phyloP scores from a whole-genome alignment of 805 yeast species.

The Priceomyces carsonii region DNA sequence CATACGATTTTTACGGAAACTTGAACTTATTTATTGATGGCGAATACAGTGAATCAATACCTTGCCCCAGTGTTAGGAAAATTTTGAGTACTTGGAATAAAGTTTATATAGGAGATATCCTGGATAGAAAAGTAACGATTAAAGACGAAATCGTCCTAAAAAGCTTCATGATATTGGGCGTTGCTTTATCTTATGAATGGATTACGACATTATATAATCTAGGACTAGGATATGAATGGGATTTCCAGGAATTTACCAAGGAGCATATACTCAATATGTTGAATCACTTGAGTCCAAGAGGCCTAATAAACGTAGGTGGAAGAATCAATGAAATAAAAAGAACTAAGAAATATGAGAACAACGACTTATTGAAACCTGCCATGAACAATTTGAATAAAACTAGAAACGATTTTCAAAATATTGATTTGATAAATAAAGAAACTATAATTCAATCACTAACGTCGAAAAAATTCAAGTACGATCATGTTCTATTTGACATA shows the following conservation, averaged over 20 bases:
- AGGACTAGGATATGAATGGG: constrained; percentile 50
- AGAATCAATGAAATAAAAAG: constrained; percentile 31
- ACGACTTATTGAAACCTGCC: constrained; percentile 3
- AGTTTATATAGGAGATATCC: constrained; percentile 30
- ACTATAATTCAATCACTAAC: constrained; percentile 16
- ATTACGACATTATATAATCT: constrained; percentile 45
- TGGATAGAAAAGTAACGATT: constrained; percentile 8
- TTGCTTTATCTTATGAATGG: constrained; percentile 50
- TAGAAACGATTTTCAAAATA: not conserved
- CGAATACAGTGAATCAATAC: constrained; percentile 45
- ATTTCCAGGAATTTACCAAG: constrained; percentile 35
- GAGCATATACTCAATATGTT: constrained; percentile 40
- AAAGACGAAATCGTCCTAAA: constrained; percentile 31
- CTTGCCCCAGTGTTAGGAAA: constrained; percentile 34
- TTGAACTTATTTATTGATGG: constrained; percentile 52
- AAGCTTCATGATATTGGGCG: constrained; percentile 42
- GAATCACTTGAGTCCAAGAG: constrained; percentile 39
- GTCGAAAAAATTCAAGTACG: constrained; percentile 13
- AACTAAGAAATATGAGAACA: constrained; percentile 6
- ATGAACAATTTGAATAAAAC: constrained; percentile 2
- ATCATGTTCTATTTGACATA: constrained; percentile 22
- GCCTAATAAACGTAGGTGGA: constrained; percentile 35
- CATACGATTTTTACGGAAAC: constrained; percentile 37
- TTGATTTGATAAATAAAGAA: constrained; percentile 12
- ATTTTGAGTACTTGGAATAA: constrained; percentile 34